Base-by-base conservation (phyloP, 805 yeast species). In the Ogataea henricii region DNA sequence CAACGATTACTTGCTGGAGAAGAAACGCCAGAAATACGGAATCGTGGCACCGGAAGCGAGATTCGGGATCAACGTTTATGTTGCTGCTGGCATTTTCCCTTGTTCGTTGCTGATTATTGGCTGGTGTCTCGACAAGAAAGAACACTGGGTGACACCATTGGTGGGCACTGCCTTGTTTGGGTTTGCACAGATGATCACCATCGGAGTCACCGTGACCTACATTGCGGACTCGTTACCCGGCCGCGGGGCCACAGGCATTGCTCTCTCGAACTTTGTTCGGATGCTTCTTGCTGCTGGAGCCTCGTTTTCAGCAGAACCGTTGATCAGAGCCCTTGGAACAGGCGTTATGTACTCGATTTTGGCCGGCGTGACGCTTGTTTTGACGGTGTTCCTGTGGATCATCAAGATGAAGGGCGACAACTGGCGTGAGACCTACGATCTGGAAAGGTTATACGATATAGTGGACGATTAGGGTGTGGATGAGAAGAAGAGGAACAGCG, bases 211-310 rank as follows among this genome's bases (percentile, higher is more conserved):
- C 0, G 79, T 85, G 2, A 88, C 96, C 0, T 89, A 88, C 59
- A 68, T 89, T 47, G 90, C 89, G 1, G 96, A 89, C 60, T 81
- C 89, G 1, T 72, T 89, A 38, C 96, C 96, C 0, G 95, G 96
- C 0, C 76, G 83, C 57, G 95, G 96, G 35, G 91, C 96, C 12
- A 86, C 96, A 0, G 96, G 95, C 0, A 87, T 89, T 41, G 96
- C 96, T 0, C 64, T 89, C 43, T 89, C 87, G 59, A 89, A 89
- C 60, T 74, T 89, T 47, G 72, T 85, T 16, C 74, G 96, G 56
- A 86, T 82, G 73, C 68, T 81, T 1, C 68, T 86, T 49, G 96
- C 96, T 1, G 88, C 95, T 0, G 72, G 75, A 1, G 91, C 89
- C 9, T 81, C 90, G 1, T 89, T 89, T 62, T 73, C 83, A 7